Evolutionary conservation across 2,329 filamentous ascomycete species (phyloP), one percentile per base, ranked within the genome.

Genomic region (Nemania diffusa): DNA sequence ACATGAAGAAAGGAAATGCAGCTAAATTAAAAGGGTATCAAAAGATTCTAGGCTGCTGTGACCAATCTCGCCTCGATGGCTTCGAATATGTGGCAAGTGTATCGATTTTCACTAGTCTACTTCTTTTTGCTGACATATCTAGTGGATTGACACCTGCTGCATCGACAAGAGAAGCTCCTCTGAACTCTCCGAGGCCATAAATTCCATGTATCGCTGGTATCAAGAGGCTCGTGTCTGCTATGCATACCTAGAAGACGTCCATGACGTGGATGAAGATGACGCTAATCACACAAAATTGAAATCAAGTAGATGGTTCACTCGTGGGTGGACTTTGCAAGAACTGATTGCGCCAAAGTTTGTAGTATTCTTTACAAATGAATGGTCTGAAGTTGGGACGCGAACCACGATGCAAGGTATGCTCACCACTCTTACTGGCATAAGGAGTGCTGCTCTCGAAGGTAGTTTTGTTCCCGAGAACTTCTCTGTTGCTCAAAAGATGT

Each of bases 101-200:
- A 50, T 13, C 29, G 6, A 6, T 6, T 15, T 7, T n/a, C 20
- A 27, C 13, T 4, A 44, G 6, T 13, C 37, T 26, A 5, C 32
- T 17, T 26, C 17, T 11, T 8, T 27, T 42, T 22, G 29, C 27
- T 40, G 27, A 59, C 9, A 13, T n/a, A 3, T n/a, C 1, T 50
- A 24, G 44, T 42, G 46, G 57, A 60, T 51, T 42, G 57, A 60
- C 20, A 50, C 46, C 5, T 60, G 57, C 20, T 62, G 59, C 13
- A 55, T 55, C 26, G 59, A 55, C n/a, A 55, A 62, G 50, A 7
- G 20, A 15, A 60, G 46, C 24, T 40, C 29, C 11, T 3, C 57
- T 27, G 57, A 60, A 29, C 7, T 60, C 15, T 42, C 48, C 5
- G 57, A 60, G 7, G 57, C 46, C 7, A 42, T 60, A 9, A 60